Base-by-base conservation (phyloP, 805 yeast genomes). In the Candida quercuum region DNA sequence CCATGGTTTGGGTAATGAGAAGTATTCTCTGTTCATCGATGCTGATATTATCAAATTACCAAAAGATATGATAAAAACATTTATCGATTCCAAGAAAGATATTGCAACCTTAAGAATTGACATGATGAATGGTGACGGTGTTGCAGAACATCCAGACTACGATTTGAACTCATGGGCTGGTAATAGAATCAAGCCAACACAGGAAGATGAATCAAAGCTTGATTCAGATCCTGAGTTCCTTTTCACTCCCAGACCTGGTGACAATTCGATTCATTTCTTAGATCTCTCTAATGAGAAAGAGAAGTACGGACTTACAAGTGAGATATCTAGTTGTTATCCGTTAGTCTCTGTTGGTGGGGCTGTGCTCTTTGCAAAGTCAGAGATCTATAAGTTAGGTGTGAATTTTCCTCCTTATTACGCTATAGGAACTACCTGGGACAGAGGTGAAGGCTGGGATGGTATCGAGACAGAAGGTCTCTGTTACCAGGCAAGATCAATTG, bases 391-490 rank as follows among this genome's bases (percentile, higher is more conserved):
- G 45, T 73, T 67, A 42, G 78, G 78, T 26, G 60, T 64, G 2
- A 51, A 59, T 6, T 72, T 71, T 47, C 74, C 77, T 2, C 64
- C 76, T 0, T 62, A 59, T 33, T 68, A 69, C 38, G 50, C 62
- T 3, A 58, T 72, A 14, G 78, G 78, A 3, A 57, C 70, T 3
- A 45, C 35, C 6, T 72, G 76, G 76, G 61, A 59, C 3, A 51
- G 72, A 40, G 42, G 52, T 8, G 77, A 71, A 47, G 78, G 78
- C 5, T 72, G 63, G 46, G 77, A 72, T 51, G 78, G 77, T 5
- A 65, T 72, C 22, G 78, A 72, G 46, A 71, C 76, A 4, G 78
- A 73, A 52, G 78, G 78, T 1, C 32, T 73, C 11, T 73, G 78
- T 41, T 73, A 71, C 42, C 50, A 61, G 23, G 77, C 77, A 1